Evolutionary conservation across 768 basidiomycete genomes (phyloP).

Genomic region (Cytidiella melzeri): DNA sequence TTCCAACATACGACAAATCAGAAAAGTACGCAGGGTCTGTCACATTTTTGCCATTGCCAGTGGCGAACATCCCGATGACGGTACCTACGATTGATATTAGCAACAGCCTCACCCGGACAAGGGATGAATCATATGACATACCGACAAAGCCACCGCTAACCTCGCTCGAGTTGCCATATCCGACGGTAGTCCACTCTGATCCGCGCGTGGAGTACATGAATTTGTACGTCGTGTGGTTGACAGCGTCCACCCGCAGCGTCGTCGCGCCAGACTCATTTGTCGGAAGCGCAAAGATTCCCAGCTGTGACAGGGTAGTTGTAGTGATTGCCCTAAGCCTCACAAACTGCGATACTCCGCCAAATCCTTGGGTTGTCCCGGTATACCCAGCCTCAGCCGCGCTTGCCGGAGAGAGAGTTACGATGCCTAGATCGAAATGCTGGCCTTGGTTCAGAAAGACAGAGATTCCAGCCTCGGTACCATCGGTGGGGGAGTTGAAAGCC

Average conservation of each 20-base stretch:
- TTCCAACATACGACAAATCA: not conserved
- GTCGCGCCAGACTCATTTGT: not conserved
- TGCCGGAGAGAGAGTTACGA: not conserved
- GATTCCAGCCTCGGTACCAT: slow-evolving; percentile 1
- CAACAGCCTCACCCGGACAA: not conserved
- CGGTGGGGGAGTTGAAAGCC: not conserved
- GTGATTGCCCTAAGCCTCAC: slow-evolving; percentile 1
- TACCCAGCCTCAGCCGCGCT: not conserved
- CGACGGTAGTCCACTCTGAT: slow-evolving; percentile 1
- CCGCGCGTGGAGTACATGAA: not conserved
- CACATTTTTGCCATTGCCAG: slow-evolving; percentile 5
- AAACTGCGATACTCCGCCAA: not conserved
- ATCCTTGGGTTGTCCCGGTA: not conserved
- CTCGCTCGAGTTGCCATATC: slow-evolving; percentile 1
- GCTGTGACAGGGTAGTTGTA: not conserved
- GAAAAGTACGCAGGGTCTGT: slow-evolving; percentile 4
- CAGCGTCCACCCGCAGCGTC: slow-evolving; percentile 3
- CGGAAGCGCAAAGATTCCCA: not conserved
- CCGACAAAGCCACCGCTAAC: slow-evolving; percentile 8
- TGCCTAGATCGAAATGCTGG: slow-evolving; percentile 7
- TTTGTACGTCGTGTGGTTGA: slow-evolving; percentile 2
- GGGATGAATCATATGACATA: not conserved
- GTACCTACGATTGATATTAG: not conserved
- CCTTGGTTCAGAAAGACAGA: slow-evolving; percentile 1
- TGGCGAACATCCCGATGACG: slow-evolving; percentile 4